Evolutionary conservation across 257 asterid genomes (phyloP), one percentile per base, ranked within the genome.

Genomic region (Euphrasia confusa): DNA sequence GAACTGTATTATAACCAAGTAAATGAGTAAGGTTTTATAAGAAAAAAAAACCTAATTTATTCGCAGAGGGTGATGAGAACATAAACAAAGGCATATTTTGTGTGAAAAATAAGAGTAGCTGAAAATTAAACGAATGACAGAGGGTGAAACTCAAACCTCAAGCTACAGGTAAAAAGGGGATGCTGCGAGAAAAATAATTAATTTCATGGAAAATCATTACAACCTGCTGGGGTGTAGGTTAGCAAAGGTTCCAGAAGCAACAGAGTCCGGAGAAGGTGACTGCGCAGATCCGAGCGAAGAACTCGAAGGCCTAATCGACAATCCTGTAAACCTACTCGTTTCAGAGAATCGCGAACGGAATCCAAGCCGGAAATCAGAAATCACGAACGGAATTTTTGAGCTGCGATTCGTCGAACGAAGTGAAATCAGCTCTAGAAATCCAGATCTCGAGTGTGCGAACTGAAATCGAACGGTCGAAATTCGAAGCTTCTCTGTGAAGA

Each of bases 171-270:
- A n/a, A n/a, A n/a, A n/a, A n/a, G n/a, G n/a, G n/a, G n/a, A n/a
- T n/a, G n/a, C n/a, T n/a, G n/a, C n/a, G n/a, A n/a, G 15, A 0
- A 37, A 47, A 66, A 32, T 14, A 39, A 49, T n/a, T 21, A 5
- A 54, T 18, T 5, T n/a, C 7, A 42, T 5, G 15, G 32, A 56
- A 61, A 33, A 10, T 21, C 21, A 32, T 10, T 6, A 32, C 65
- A 68, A 85, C 99, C 99, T 75, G 99, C 99, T 78, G 44, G 82
- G 88, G 83, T 85, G 87, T 79, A 92, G 80, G 72, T 83, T 89
- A 37, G 89, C 84, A 70, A 89, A 86, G 74, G 88, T 89, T 74
- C 99, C 93, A 1, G 78, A 30, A 32, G 91, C 71, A 77, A 68
- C 74, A 12, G 95, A 80, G 37, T 83, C 94, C 1, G 77, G 28